Evolutionary conservation across 108 stramenopile genomes (phyloP).

Genomic region (Skeletonema potamos): DNA sequence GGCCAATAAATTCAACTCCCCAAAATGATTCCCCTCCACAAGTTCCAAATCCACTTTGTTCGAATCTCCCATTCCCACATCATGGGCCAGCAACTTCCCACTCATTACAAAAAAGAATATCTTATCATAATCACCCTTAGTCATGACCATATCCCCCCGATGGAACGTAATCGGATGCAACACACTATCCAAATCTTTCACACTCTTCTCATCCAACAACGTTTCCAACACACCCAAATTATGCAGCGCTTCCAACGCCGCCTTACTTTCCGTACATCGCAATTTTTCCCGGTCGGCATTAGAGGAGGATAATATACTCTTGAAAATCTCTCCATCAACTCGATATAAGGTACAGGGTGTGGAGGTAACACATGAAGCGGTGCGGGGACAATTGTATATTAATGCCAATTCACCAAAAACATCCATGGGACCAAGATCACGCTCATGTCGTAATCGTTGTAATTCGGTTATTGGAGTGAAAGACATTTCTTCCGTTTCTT

Average conservation of each 20-base stretch:
- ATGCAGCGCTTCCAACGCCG: slow-evolving; percentile 32
- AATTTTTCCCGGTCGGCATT: slow-evolving; percentile 35
- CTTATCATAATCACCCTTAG: slow-evolving; percentile 61
- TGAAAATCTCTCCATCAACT: slow-evolving; percentile 36
- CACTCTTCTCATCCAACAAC: slow-evolving; percentile 24
- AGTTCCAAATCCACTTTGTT: slow-evolving; percentile 43
- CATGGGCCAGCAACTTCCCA: slow-evolving; percentile 49
- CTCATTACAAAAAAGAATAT: slow-evolving; percentile 70
- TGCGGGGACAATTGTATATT: slow-evolving; percentile 60
- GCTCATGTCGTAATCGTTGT: slow-evolving; percentile 32
- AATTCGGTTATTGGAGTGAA: slow-evolving; percentile 32
- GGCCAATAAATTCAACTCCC: slow-evolving; percentile 31
- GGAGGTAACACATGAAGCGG: slow-evolving; percentile 49
- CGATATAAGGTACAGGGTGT: slow-evolving; percentile 36
- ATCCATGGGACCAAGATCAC: slow-evolving; percentile 39
- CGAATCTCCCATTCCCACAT: slow-evolving; percentile 33
- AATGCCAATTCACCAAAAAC: slow-evolving; percentile 47
- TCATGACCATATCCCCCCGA: slow-evolving; percentile 53
- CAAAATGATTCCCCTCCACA: slow-evolving; percentile 41
- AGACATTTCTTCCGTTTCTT: slow-evolving; percentile 18
- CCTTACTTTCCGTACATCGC: slow-evolving; percentile 43
- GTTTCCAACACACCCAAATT: slow-evolving; percentile 38
- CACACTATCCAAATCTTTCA: slow-evolving; percentile 22
- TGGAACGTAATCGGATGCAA: slow-evolving; percentile 42
- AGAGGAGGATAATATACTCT: slow-evolving; percentile 46